A percentile compares a stretch with the other conserved stretches of the same genome.
Evolutionary conservation across 2,329 filamentous ascomycete species (phyloP).

Genomic region (Colletotrichum limetticola): DNA sequence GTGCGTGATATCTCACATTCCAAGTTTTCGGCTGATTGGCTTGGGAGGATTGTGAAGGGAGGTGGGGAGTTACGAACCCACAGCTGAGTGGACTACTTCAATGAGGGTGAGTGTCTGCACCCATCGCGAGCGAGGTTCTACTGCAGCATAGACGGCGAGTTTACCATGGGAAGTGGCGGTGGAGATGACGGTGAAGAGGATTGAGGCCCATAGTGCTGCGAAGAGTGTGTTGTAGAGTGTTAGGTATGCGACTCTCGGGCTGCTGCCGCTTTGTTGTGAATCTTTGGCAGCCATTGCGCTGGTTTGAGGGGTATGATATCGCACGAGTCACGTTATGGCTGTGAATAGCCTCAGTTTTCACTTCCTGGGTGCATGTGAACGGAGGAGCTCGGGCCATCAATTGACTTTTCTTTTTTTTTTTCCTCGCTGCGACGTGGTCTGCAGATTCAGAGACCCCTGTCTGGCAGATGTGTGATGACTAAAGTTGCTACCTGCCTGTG

Average conservation of each 20-base stretch:
- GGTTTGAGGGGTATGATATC: background rate
- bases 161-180: constrained; percentile 60
- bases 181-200: constrained; percentile 74
- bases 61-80: constrained; percentile 69
- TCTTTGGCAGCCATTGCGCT: constrained; percentile 1
- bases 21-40: no score
- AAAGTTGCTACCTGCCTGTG: background rate
- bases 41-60: no score
- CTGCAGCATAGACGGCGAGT: constrained; percentile 66
- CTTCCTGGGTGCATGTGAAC: background rate
- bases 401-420: background rate
- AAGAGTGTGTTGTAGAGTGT: constrained; percentile 86
- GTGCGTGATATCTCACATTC: background rate
- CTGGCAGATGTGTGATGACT: background rate
- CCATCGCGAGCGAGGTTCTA: constrained; percentile 76
- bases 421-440: background rate
- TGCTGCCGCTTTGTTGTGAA: background rate
- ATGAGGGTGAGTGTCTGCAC: constrained; percentile 86
- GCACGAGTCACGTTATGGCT: background rate
- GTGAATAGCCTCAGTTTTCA: background rate
- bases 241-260: constrained; percentile 67
- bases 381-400: background rate
- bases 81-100: constrained; percentile 83
- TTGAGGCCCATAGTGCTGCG: constrained; percentile 79
- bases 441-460: no score